Percentiles rank a stretch among this genome's conserved stretches.
These are phyloP conservation scores for Alternaria burnsii DNA, from an alignment of 2,329 filamentous ascomycete species.

Conservation along the genomic window DNA sequence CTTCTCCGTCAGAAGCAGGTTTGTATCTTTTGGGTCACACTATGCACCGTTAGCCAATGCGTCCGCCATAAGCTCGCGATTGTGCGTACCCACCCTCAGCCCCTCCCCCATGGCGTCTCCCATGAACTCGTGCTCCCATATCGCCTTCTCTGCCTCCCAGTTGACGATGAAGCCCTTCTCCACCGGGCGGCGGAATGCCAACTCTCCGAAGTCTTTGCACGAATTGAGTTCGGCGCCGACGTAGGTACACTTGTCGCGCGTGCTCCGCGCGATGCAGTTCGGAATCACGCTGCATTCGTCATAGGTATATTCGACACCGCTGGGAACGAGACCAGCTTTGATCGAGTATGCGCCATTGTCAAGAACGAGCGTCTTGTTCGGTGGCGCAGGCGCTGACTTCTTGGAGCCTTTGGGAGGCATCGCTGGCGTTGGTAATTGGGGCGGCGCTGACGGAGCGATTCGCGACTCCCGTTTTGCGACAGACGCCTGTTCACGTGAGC, in stretches of 20 bases:
- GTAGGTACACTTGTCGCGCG: conserved; percentile 80
- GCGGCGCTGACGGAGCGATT: conserved; percentile 1
- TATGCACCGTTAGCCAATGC: conserved; percentile 31
- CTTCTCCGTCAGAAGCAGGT: conserved; percentile 84
- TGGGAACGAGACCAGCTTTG: conserved; percentile 79
- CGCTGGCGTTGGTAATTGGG: conserved; percentile 4
- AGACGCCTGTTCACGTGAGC: conserved; percentile 16
- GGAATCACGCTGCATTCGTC: conserved; percentile 73
- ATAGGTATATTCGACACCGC: conserved; percentile 38
- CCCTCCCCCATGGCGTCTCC: conserved; percentile 73
- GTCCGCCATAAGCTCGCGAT: background rate
- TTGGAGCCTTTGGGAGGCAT: conserved; percentile 47
- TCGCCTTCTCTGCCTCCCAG: conserved; percentile 94
- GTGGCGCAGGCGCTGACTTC: conserved; percentile 32
- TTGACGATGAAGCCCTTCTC: conserved; percentile 96
- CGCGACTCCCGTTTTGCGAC: background rate
- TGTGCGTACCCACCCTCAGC: conserved; percentile 57
- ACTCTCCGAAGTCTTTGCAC: conserved; percentile 89
- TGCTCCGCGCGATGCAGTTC: conserved; percentile 83
- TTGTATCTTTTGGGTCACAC: conserved; percentile 82
- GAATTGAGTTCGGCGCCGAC: conserved; percentile 79
- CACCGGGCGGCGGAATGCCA: conserved; percentile 84
- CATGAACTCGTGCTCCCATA: conserved; percentile 92
- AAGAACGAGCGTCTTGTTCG: conserved; percentile 74
- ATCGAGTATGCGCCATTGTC: conserved; percentile 93